Evolutionary conservation across 2,329 filamentous ascomycete species (phyloP).

Genomic region (Aspergillus tubingensis): DNA sequence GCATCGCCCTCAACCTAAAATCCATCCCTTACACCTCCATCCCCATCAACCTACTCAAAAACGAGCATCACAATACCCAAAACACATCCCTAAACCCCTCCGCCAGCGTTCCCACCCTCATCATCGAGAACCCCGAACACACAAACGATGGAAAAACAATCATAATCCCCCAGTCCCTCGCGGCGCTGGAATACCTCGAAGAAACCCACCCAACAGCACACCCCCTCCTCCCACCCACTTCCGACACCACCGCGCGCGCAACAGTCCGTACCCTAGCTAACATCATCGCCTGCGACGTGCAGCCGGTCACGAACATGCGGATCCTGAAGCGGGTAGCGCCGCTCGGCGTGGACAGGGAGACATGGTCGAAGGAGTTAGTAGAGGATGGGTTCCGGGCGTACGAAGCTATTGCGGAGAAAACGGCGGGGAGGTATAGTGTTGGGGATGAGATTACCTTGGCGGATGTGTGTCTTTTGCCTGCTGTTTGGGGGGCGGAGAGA

Average conservation of each 20-base stretch:
- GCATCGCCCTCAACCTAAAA: slow-evolving; percentile 62
- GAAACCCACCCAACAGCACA: slow-evolving; percentile 52
- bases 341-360: slow-evolving; percentile 47
- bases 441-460: slow-evolving; percentile 60
- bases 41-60: slow-evolving; percentile 57
- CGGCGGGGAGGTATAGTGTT: slow-evolving; percentile 55
- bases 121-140: slow-evolving; percentile 31
- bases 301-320: slow-evolving; percentile 62
- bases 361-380: slow-evolving; percentile 58
- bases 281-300: slow-evolving; percentile 60
- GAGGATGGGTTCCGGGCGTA: slow-evolving; percentile 58
- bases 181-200: slow-evolving; percentile 64
- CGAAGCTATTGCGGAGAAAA: slow-evolving; percentile 46
- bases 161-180: slow-evolving; percentile 58
- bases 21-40: slow-evolving; percentile 50
- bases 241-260: slow-evolving; percentile 49
- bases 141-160: slow-evolving; percentile 24
- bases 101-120: slow-evolving; percentile 57
- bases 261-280: slow-evolving; percentile 55
- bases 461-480: slow-evolving; percentile 61
- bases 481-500: slow-evolving; percentile 59
- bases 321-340: slow-evolving; percentile 54
- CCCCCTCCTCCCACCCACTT: slow-evolving; percentile 50
- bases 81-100: slow-evolving; percentile 58
- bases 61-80: slow-evolving; percentile 51